Evolutionary conservation across 768 basidiomycete genomes (phyloP).

Genomic region (Naganishia kalamii): DNA sequence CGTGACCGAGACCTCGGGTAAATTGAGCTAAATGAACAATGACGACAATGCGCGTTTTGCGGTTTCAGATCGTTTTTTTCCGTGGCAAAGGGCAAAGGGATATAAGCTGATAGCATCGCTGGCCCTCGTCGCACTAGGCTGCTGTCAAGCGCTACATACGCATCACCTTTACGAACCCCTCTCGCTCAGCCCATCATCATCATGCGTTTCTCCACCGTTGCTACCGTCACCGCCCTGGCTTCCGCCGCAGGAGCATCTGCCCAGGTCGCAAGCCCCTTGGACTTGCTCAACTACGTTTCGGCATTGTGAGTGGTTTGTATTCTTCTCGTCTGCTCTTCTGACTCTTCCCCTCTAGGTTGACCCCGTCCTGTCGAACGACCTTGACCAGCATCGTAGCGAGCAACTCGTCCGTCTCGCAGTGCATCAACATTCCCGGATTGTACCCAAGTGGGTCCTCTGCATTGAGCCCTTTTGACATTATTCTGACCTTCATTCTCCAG

Average conservation of each 20-base stretch:
- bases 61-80: neutral
- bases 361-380: conserved; percentile 16
- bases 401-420: conserved; percentile 16
- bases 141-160: neutral
- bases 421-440: conserved; percentile 17
- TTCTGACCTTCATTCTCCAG: no score
- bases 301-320: conserved; percentile 2
- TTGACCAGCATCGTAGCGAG: neutral
- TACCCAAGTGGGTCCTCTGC: conserved; percentile 19
- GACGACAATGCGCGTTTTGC: conserved; percentile 3
- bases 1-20: no score
- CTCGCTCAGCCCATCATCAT: neutral
- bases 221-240: conserved; percentile 12
- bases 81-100: neutral
- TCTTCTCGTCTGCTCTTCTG: neutral
- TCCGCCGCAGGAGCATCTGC: conserved; percentile 15
- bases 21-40: neutral
- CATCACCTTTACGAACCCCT: neutral
- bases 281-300: conserved; percentile 12
- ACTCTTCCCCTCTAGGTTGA: conserved; percentile 3
- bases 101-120: neutral
- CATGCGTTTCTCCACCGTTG: conserved; percentile 10
- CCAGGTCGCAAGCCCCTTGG: conserved; percentile 13
- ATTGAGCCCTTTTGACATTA: no score
- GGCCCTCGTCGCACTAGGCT: neutral